Evolutionary conservation across 371 early-diverging fungal species (phyloP), one percentile per base, ranked within the genome.

Genomic region (Circinella minor): DNA sequence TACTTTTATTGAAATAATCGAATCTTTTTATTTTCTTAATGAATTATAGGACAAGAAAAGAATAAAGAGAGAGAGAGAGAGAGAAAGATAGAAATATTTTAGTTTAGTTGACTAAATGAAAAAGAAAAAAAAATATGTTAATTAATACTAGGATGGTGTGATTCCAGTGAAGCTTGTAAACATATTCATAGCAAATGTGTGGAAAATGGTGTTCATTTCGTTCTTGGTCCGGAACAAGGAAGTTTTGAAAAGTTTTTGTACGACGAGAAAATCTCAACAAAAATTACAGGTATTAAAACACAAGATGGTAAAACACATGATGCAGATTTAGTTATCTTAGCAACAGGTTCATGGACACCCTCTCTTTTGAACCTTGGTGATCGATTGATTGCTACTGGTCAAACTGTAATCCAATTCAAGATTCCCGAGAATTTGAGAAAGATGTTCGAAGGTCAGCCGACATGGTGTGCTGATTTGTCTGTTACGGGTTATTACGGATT

Each of bases 321-420:
- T 39, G 82, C 73, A 0, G 85, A 80, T 59, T 67, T 64, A 7
- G 82, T 89, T 0, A 55, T 89, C 4, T 65, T 88, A 60, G 80
- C 84, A 0, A 81, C 87, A 15, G 89, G 89, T 10, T 75, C 84
- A 14, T 89, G 89, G 89, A 84, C 85, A n/a, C 77, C 83, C 0
- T 75, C 81, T 17, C 6, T 88, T 4, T 69, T 89, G 3, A 81
- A 85, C 46, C 63, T 84, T 55, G 66, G 68, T 20, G 65, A 69
- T 15, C 63, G 77, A 20, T 64, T 86, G 36, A 70, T 74, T 13
- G 85, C 88, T 0, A 77, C 85, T 6, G 89, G 85, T 7, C 87
- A 87, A 68, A 76, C 84, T 4, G 88, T 89, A 1, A 64, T 87
- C 11, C 86, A 88, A 36, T 76, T 89, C 61, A 70, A 80, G 63